Evolutionary conservation across 805 yeast species (phyloP), one percentile per base, ranked within the genome.

Genomic region (Nakazawaea peltata): DNA sequence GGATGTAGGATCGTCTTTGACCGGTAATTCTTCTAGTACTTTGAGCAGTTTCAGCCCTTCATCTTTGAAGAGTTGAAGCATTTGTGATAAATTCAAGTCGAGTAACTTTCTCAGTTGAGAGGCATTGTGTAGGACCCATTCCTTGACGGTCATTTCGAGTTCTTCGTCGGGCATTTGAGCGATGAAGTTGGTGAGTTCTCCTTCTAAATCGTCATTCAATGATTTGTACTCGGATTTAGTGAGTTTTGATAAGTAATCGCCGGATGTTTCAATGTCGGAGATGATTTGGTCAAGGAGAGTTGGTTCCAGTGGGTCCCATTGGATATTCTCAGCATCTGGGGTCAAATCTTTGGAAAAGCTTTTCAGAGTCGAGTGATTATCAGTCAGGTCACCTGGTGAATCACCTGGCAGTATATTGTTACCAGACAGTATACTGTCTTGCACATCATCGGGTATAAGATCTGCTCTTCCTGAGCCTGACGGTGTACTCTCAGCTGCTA

Each of bases 81-180:
- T 65, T 22, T 52, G 56, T 4, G 64, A 60, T 24, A 76, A 63
- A 19, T 69, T 67, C 19, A 61, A 61, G 23, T 61, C 51, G 5
- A 80, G 60, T 31, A 73, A 60, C 19, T 53, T 53, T 28, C 67
- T 67, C 16, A 81, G 77, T 42, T 69, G 71, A 10, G 57, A 54
- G 0, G 85, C 81, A 45, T 70, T 69, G 43, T 67, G 61, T 21
- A 49, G 48, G 15, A 82, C 56, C 94, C 94, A 86, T 40, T 81
- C 72, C 32, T 67, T 64, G n/a, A 85, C 69, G 0, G 81, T 72
- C 80, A 79, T 74, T 10, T 71, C 63, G 44, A 82, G 61, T 48
- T 82, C 87, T 18, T 70, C 71, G 21, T 69, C 74, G 0, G 90
- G 88, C 74, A 82, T 75, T 28, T 74, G 74, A 1, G 76, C 65